A percentile compares a stretch with the other conserved stretches of the same genome.
These are phyloP conservation scores for Cercospora citrullina DNA, from an alignment of 2,329 filamentous ascomycete species.

Conservation along the genomic window DNA sequence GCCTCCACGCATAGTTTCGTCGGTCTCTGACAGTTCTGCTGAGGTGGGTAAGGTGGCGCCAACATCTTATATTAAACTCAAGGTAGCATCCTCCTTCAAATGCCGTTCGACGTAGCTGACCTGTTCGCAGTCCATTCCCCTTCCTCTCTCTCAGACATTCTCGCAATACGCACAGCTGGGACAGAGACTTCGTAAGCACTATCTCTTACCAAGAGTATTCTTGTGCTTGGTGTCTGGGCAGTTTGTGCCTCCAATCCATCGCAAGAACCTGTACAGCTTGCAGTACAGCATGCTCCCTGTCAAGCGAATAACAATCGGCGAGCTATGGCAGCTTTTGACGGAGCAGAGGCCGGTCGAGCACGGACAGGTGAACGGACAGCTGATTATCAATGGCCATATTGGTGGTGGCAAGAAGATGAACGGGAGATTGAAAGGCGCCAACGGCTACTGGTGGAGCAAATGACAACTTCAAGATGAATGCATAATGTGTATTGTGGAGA, in stretches of 20 bases:
- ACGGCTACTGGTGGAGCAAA: constrained; percentile 37
- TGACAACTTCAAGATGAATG: constrained; percentile 14
- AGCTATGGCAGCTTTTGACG: constrained; percentile 67
- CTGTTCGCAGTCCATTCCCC: constrained; percentile 71
- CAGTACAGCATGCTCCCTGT: constrained; percentile 98
- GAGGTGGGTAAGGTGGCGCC: constrained; percentile 46
- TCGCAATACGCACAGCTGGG: constrained; percentile 96
- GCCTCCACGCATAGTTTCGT: constrained; percentile 51
- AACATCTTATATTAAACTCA: constrained; percentile 82
- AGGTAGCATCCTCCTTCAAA: constrained; percentile 55
- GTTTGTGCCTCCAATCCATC: constrained; percentile 84
- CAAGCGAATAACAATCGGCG: constrained; percentile 72
- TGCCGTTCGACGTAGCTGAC: constrained; percentile 16
- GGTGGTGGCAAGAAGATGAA: constrained; percentile 17
- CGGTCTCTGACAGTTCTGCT: constrained; percentile 17
- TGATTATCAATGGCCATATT: constrained; percentile 15
- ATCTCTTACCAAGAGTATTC: constrained; percentile 83
- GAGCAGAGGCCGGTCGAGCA: constrained; percentile 19
- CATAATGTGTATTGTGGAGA: constrained; percentile 9
- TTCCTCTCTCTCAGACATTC: constrained; percentile 92
- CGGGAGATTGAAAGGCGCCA: constrained; percentile 19
- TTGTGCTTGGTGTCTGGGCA: constrained; percentile 84
- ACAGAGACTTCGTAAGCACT: constrained; percentile 89
- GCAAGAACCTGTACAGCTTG: constrained; percentile 90
- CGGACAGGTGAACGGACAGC: constrained; percentile 29